phyloP scores from a whole-genome alignment of 106 monocot genomes.

The Apostasia shenzhenica region DNA sequence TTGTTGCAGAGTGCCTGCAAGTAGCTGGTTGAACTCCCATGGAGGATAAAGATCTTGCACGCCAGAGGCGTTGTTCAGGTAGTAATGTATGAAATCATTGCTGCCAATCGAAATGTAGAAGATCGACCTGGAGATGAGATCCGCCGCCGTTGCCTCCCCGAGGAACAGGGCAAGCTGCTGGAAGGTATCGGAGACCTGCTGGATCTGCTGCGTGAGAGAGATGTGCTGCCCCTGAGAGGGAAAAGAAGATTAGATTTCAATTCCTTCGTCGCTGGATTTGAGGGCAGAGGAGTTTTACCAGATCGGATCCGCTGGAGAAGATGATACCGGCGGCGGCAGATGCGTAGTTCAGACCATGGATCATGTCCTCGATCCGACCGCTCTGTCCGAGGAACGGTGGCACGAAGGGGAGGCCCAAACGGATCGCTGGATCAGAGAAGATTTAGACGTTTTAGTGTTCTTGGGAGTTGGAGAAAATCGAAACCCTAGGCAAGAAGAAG shows the following conservation, averaged over 20 bases:
- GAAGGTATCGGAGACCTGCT: constrained; percentile 62
- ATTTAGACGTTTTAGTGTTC: background rate
- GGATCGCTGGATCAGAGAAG: constrained; percentile 26
- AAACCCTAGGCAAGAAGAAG: constrained; percentile 2
- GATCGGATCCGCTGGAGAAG: constrained; percentile 64
- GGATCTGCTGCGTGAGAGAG: constrained; percentile 59
- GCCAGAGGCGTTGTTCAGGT: constrained; percentile 44
- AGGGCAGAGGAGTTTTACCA: constrained; percentile 22
- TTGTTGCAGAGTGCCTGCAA: constrained; percentile 35
- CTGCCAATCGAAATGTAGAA: constrained; percentile 86
- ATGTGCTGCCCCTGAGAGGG: constrained; percentile 55
- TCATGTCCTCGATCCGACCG: constrained; percentile 35
- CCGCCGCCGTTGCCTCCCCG: constrained; percentile 42
- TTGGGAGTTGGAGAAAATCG: background rate
- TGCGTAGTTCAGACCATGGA: constrained; percentile 62
- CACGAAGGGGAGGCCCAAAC: constrained; percentile 63
- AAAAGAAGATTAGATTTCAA: background rate
- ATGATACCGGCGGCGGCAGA: constrained; percentile 80
- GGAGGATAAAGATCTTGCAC: constrained; percentile 49
- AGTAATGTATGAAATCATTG: constrained; percentile 93
- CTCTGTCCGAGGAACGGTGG: constrained; percentile 49
- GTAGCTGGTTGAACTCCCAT: constrained; percentile 66
- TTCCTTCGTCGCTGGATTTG: too few species aligned
- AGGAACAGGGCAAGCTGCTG: constrained; percentile 41
- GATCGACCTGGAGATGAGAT: constrained; percentile 48